Conservation (phyloP, 1,284 basidiomycete species). For the Garcileccinum viscosum region DNA sequence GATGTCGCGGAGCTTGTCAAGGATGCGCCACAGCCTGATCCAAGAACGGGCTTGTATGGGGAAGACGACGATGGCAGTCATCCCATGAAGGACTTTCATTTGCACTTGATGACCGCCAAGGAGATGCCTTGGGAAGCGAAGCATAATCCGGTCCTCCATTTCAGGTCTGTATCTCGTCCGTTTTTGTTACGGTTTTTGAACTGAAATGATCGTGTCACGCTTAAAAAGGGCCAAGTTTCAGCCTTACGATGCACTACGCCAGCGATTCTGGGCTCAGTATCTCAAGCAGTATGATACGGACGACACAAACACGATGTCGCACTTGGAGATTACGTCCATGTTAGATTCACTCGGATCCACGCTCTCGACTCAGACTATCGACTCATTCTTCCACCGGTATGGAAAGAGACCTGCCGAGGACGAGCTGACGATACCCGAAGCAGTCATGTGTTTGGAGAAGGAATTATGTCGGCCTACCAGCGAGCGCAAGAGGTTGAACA, state of each 20-base stretch:
- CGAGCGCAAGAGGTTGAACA: constrained; percentile 70
- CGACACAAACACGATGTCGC: constrained; percentile 80
- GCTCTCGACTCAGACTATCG: constrained; percentile 79
- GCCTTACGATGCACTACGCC: constrained; percentile 89
- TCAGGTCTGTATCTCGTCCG: constrained; percentile 52
- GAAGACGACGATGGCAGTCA: constrained; percentile 43
- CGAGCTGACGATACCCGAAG: constrained; percentile 81
- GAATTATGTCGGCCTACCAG: constrained; percentile 76
- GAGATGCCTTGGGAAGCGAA: constrained; percentile 69
- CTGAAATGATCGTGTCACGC: constrained; percentile 11
- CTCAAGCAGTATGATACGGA: constrained; percentile 91
- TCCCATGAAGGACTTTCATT: constrained; percentile 72
- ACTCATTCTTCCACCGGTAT: constrained; percentile 79
- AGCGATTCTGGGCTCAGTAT: constrained; percentile 92
- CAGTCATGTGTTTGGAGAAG: constrained; percentile 79
- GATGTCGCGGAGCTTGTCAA: constrained; percentile 75
- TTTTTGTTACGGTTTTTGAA: neutral
- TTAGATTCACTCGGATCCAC: constrained; percentile 97
- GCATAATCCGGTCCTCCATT: constrained; percentile 63
- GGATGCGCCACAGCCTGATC: constrained; percentile 76
- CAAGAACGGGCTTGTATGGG: constrained; percentile 75
- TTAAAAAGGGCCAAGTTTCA: constrained; percentile 86
- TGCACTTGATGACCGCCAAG: constrained; percentile 61
- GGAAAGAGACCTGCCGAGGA: constrained; percentile 73
- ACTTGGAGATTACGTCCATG: constrained; percentile 93